These are phyloP conservation scores for Colletotrichum simmondsii DNA, from an alignment of 2,329 filamentous ascomycete genomes.

Conservation along the genomic window DNA sequence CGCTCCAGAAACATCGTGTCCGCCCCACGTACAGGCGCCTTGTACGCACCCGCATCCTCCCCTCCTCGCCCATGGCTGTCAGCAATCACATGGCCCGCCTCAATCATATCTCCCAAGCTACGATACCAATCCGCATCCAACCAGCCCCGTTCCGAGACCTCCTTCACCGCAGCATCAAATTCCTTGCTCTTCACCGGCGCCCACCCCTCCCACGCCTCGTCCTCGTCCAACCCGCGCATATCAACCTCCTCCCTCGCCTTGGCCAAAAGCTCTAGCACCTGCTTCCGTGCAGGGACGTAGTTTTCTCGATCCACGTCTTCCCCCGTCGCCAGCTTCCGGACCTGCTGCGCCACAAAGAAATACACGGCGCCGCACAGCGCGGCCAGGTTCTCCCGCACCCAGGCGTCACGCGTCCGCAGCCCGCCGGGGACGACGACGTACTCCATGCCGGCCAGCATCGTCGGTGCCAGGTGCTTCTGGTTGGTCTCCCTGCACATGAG, in stretches of 20 bases:
- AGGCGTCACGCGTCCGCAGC: slow-evolving; percentile 57
- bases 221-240: slow-evolving; percentile 53
- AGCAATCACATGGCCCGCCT: slow-evolving; percentile 36
- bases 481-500: slow-evolving; percentile 72
- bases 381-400: slow-evolving; percentile 60
- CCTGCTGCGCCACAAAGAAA: slow-evolving; percentile 67
- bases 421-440: slow-evolving; percentile 57
- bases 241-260: slow-evolving; percentile 44
- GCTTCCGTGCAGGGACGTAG: slow-evolving; percentile 56
- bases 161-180: slow-evolving; percentile 70
- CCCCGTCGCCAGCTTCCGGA: slow-evolving; percentile 53
- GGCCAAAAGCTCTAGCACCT: slow-evolving; percentile 51
- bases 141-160: slow-evolving; percentile 68
- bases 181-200: slow-evolving; percentile 59
- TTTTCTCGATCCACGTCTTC: slow-evolving; percentile 52
- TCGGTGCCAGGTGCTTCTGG: slow-evolving; percentile 72
- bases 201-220: slow-evolving; percentile 66
- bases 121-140: slow-evolving; percentile 72
- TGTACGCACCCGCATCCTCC: slow-evolving; percentile 38
- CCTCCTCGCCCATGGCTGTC: slow-evolving; percentile 35
- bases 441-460: slow-evolving; percentile 80
- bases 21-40: slow-evolving; percentile 57
- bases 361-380: slow-evolving; percentile 70
- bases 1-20: slow-evolving; percentile 82
- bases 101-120: slow-evolving; percentile 66